Evolutionary conservation across 1,139 yeast species (phyloP), one percentile per base, ranked within the genome.

Genomic region (Candida tropicalis): DNA sequence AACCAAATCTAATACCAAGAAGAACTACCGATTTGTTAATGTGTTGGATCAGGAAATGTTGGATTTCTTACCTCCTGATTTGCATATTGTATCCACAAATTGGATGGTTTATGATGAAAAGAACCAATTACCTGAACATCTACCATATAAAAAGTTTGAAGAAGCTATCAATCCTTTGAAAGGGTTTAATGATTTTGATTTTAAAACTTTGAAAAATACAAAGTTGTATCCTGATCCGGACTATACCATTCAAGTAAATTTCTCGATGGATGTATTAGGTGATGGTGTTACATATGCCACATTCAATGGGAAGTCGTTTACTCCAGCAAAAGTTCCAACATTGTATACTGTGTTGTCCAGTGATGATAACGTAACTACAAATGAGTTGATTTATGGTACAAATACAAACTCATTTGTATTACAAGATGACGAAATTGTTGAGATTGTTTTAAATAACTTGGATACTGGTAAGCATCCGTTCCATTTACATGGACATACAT

Each of bases 271-370:
- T 61, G 87, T 86, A 66, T 73, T 91, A 62, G 78, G 74, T 37
- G 74, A 88, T 61, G 98, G 98, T 64, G 73, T 86, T 47, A 88
- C 87, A 66, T 91, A 90, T 60, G 97, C 97, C 8, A 83, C 90
- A 66, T 88, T 91, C 81, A 88, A 90, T 73, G 83, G 86, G 62
- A 73, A 84, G 52, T 75, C 95, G n/a, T 91, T 79, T 66, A 73
- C 79, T 18, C 63, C 78, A 29, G 96, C 97, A 45, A 84, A 82
- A 64, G 93, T 90, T 12, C 98, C 98, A 33, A 73, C 91, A 2
- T 68, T 91, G 50, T 75, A 77, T 63, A 79, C 96, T 3, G 95
- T 80, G n/a, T 60, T 88, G 54, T 72, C 86, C 34, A 80, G 87
- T 40, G 43, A 55, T 5, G 24, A 29, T 10, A 37, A 37, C 29